Base-by-base conservation (phyloP, 1,139 yeast genomes). In the Yamadazyma jaroonii region DNA sequence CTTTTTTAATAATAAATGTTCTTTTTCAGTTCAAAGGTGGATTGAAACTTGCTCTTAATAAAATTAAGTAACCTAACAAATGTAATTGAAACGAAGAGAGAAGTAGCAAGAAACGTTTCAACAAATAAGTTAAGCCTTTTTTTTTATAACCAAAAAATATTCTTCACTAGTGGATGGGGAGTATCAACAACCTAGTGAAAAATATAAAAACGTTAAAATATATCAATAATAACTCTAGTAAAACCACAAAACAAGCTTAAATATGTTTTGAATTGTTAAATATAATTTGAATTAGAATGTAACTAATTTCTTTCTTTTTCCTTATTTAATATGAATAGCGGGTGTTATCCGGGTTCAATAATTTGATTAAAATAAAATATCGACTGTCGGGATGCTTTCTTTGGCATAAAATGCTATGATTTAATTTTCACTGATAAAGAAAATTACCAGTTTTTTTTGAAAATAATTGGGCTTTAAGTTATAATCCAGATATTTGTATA, bases 91-190 rank as follows among this genome's bases (percentile, higher is more conserved):
- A 64, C 73, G 72, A 63, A 54, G 62, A 67, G 72, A 68, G 73
- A 67, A 67, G 74, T 66, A 65, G 70, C 73, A 65, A 68, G 72
- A 67, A 64, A 73, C 76, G 74, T 64, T 62, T 60, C 72, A 63
- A 62, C 39, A 25, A 37, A 48, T 39, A 32, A 30, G 45, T 31
- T 31, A 38, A 36, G 28, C 32, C 40, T 42, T 41, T 11, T 36
- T 17, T 46, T 44, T 49, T 44, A 37, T 41, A 46, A 48, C 49
- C 52, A 48, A 48, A 48, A 48, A 48, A 49, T 47, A 46, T 46
- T 37, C 37, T 50, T 50, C 64, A 57, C 64, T 50, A 62, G 63
- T 49, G 58, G 62, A 57, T 58, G 64, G 66, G 65, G 64, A 57
- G 55, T 54, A 55, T 56, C 63, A 45, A 53, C 61, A 53, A 52